phyloP scores from a whole-genome alignment of 768 basidiomycete genomes.

The Pleurotus tuoliensis region DNA sequence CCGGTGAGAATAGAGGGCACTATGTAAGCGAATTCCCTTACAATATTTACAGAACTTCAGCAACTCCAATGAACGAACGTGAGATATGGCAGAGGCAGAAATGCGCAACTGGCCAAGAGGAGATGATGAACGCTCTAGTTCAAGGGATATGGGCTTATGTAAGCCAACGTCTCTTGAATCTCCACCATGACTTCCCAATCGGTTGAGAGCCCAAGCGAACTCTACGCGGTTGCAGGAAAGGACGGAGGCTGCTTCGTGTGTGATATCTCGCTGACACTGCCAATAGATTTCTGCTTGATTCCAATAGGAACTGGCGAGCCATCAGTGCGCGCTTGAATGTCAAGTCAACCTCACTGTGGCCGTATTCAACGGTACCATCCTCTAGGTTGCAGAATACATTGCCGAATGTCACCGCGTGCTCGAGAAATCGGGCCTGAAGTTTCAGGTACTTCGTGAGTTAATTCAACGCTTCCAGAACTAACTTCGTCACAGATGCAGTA shows the following conservation, averaged over 20 bases:
- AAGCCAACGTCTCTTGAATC: constrained; percentile 4
- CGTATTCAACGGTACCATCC: constrained; percentile 4
- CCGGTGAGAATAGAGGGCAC: too few species aligned
- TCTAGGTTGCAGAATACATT: constrained; percentile 70
- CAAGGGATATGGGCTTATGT: neutral
- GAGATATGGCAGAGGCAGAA: neutral
- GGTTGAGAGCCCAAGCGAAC: constrained; percentile 27
- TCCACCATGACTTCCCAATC: constrained; percentile 7
- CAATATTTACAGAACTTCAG: too few species aligned
- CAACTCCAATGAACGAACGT: too few species aligned
- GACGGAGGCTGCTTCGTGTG: neutral
- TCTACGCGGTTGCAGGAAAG: constrained; percentile 77
- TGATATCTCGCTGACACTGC: constrained; percentile 2
- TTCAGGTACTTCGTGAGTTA: constrained; percentile 47
- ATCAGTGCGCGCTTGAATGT: constrained; percentile 44
- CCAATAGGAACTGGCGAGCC: constrained; percentile 77
- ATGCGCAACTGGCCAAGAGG: neutral
- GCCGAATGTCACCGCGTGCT: constrained; percentile 83
- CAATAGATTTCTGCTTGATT: constrained; percentile 80
- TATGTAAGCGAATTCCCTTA: too few species aligned
- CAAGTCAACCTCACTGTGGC: neutral
- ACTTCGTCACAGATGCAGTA: constrained; percentile 58
- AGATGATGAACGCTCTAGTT: neutral
- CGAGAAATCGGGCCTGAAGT: constrained; percentile 77
- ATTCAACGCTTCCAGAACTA: constrained; percentile 7